phyloP scores from a whole-genome alignment of 331 rosid species.

The Dryas integrifolia region DNA sequence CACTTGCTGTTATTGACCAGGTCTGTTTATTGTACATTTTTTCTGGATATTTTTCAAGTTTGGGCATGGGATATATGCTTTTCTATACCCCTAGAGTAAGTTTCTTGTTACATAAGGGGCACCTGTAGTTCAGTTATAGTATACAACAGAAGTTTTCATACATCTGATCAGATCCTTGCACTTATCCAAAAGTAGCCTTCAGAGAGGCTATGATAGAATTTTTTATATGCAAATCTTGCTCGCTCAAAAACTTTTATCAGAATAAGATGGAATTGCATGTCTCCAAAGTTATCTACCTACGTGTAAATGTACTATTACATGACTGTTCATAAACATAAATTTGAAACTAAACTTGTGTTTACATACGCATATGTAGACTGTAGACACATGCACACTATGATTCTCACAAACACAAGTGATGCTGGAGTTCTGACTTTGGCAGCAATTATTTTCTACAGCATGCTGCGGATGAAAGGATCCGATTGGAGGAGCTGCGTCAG shows the following conservation, averaged over 20 bases:
- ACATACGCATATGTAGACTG: not conserved
- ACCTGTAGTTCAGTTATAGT: not conserved
- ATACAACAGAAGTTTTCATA: slow-evolving; percentile 4
- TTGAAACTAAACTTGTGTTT: not conserved
- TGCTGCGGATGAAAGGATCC: slow-evolving; percentile 95
- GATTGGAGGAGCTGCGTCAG: slow-evolving; percentile 80
- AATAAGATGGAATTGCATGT: not conserved
- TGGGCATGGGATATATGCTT: slow-evolving; percentile 2
- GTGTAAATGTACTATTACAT: slow-evolving; percentile 4
- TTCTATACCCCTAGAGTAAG: not conserved
- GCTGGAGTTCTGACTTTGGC: slow-evolving; percentile 29
- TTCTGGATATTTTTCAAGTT: not conserved
- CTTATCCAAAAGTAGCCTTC: not conserved
- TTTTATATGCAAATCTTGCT: not conserved
- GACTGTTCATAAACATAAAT: not conserved
- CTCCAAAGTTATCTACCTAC: not conserved
- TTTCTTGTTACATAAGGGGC: slow-evolving; percentile 8
- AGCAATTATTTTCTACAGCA: slow-evolving; percentile 51
- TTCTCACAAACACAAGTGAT: not conserved
- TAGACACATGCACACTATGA: slow-evolving; percentile 2
- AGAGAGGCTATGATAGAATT: not conserved
- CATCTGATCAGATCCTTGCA: not conserved
- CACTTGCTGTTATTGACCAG: slow-evolving; percentile 90
- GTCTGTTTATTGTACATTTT: slow-evolving; percentile 27
- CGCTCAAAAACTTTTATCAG: not conserved